Base-by-base conservation (phyloP, 2,329 filamentous ascomycete species). In the Diaporthe vaccinii region DNA sequence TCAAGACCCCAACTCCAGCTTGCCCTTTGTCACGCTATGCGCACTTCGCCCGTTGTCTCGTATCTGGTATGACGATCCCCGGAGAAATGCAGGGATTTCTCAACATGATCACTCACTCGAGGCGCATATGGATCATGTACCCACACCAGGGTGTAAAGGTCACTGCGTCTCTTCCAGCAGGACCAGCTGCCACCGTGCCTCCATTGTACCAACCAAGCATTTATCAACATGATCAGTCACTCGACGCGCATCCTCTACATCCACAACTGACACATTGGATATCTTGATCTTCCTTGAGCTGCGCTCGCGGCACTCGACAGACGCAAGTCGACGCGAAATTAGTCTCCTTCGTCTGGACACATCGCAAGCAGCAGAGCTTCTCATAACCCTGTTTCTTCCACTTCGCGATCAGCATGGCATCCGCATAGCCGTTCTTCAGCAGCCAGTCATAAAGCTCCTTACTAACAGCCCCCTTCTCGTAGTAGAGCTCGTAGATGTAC, bases 381-480 rank as follows among this genome's bases (percentile, higher is more conserved):
- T 99, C 97, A 82, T 99, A 99, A 22, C 97, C 97, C 81, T 97
- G 94, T 87, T 99, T 99, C 91, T 99, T 99, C 97, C 97, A 99
- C 87, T 99, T 99, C 20, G 97, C 97, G 82, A 99, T 98, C 82
- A 99, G 87, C 87, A 96, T 97, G 61, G 94, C 92, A 85, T 99
- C 97, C 6, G 96, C 97, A 83, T 99, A 98, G 67, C 93, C 93
- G 82, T 99, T 98, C 90, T 99, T 99, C 76, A 99, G 87, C 78
- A 98, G 87, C 93, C 95, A 99, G 79, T 98, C 96, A 85, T 99
- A 99, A 31, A 99, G 88, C 84, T 93, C 88, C 86, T 94, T 96
- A 84, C 91, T 94, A 83, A 99, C 98, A 69, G 96, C 96, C 85
- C 98, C 95, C 86, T 98, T 98, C 84, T 97, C 93, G 86, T 98